Conservation (phyloP, 495 filamentous ascomycete genomes). For the Penicillium coffeae region DNA sequence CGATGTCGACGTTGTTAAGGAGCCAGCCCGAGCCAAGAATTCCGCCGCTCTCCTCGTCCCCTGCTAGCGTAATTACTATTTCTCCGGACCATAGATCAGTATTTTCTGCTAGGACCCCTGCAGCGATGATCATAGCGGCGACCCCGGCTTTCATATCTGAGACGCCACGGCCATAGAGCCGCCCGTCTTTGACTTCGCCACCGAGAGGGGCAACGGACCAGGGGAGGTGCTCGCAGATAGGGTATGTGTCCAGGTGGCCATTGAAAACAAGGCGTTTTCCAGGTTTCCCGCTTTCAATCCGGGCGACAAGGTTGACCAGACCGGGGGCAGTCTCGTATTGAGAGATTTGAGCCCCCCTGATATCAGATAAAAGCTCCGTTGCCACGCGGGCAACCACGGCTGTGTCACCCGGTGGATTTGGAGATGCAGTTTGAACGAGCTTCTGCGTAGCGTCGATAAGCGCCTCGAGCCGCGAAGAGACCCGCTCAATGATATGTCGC, state of each 20-base stretch:
- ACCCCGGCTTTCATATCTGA: background rate
- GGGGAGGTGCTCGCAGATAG: background rate
- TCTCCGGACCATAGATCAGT: background rate
- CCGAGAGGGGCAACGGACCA: background rate
- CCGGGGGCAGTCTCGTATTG: background rate
- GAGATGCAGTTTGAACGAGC: background rate
- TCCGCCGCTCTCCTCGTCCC: background rate
- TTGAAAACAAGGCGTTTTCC: background rate
- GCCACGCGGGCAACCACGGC: background rate
- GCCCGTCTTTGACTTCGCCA: background rate
- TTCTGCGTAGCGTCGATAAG: background rate
- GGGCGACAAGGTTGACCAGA: background rate
- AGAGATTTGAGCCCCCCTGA: background rate
- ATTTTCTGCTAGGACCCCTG: background rate
- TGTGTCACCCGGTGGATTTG: background rate
- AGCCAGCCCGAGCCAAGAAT: background rate
- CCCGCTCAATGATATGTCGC: background rate
- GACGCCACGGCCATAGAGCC: background rate
- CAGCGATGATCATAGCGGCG: background rate
- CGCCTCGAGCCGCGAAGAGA: background rate
- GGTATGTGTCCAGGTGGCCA: background rate
- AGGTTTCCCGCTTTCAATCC: background rate
- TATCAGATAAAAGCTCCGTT: background rate
- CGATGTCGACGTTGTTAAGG: background rate
- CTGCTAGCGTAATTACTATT: background rate